These are phyloP conservation scores for Triticum turgidum DNA, from an alignment of 176 grass and related monocot genomes.

Conservation along the genomic window DNA sequence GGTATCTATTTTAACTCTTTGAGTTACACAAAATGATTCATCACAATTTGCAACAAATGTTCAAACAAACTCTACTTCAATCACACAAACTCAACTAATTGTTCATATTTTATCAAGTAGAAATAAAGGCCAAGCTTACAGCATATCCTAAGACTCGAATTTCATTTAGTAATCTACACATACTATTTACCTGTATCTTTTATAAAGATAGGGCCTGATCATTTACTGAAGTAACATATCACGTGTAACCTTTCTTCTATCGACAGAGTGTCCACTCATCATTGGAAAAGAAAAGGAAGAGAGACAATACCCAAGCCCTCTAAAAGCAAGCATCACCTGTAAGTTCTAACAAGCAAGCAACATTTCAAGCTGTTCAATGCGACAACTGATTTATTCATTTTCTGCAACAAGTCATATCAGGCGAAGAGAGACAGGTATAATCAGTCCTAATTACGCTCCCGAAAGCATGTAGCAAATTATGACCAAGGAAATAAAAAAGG, in stretches of 20 bases:
- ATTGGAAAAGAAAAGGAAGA: background rate
- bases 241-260: background rate
- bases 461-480: background rate
- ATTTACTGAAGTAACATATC: background rate
- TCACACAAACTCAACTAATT: background rate
- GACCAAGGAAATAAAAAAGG: background rate
- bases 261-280: too few relatives aligned
- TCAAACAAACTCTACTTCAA: background rate
- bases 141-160: background rate
- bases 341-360: slow-evolving; percentile 1
- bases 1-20: background rate
- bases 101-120: background rate
- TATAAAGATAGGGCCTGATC: background rate
- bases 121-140: background rate
- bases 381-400: background rate
- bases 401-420: background rate
- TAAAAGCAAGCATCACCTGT: background rate
- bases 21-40: background rate
- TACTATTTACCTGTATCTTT: background rate
- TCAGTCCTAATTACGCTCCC: background rate
- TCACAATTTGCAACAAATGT: background rate
- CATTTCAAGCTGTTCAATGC: background rate
- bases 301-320: background rate
- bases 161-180: background rate
- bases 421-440: background rate